Evolutionary conservation across 2,329 filamentous ascomycete species (phyloP).

Genomic region (Corynespora cassiicola): DNA sequence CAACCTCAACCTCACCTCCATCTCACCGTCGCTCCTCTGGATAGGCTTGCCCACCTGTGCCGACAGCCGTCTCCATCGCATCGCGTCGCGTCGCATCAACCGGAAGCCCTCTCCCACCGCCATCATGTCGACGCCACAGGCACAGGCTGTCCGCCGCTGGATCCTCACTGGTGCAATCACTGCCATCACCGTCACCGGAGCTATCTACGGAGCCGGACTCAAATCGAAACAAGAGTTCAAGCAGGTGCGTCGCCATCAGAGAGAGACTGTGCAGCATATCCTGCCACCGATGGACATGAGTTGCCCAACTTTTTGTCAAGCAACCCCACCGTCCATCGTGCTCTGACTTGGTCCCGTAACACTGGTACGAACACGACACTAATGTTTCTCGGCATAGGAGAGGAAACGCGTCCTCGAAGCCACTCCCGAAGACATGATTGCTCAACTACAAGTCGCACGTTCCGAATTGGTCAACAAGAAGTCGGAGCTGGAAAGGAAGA

Average conservation of each 20-base stretch:
- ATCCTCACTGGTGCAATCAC: conserved; percentile 63
- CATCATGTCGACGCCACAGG: conserved; percentile 31
- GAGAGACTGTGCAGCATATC: background rate
- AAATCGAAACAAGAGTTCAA: conserved; percentile 60
- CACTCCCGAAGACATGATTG: conserved; percentile 61
- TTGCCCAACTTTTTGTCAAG: too few species aligned
- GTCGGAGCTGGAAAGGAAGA: conserved; percentile 63
- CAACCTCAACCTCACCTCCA: conserved; percentile 14
- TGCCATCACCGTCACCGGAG: conserved; percentile 63
- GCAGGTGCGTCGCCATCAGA: conserved; percentile 51
- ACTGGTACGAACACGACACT: too few species aligned
- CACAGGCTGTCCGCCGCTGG: conserved; percentile 52
- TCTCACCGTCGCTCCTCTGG: conserved; percentile 7
- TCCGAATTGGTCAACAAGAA: conserved; percentile 59
- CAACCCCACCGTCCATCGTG: too few species aligned
- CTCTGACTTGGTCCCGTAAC: too few species aligned
- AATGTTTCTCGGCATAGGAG: too few species aligned
- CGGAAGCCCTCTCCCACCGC: background rate
- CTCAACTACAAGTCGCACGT: conserved; percentile 58
- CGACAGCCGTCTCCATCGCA: background rate
- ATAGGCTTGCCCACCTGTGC: background rate
- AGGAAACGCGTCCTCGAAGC: conserved; percentile 57
- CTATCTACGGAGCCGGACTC: conserved; percentile 65
- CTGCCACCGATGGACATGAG: too few species aligned
- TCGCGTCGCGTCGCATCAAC: background rate